A percentile compares a stretch with the other conserved stretches of the same genome.
Evolutionary conservation across 768 basidiomycete species (phyloP).

Genomic region (Ephemerocybe angulata): DNA sequence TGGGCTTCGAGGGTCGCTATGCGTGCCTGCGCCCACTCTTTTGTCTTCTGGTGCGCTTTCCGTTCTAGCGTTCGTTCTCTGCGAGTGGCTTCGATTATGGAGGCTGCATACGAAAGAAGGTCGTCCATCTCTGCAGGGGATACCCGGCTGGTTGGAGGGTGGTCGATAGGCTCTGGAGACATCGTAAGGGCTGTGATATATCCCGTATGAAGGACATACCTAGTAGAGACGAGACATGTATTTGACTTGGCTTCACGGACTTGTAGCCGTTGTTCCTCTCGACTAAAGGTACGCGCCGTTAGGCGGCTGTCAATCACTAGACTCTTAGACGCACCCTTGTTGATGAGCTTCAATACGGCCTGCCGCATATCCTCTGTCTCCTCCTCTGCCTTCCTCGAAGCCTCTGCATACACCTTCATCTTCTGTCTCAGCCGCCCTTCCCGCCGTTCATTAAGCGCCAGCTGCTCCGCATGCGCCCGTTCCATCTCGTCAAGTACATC

Average conservation of each 20-base stretch:
- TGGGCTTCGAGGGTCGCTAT: slow-evolving; percentile 48
- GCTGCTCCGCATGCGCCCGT: slow-evolving; percentile 36
- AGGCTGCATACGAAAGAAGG: slow-evolving; percentile 38
- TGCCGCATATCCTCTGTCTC: slow-evolving; percentile 55
- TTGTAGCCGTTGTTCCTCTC: slow-evolving; percentile 42
- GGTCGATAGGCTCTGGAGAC: background rate
- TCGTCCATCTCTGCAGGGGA: slow-evolving; percentile 18
- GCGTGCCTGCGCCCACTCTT: slow-evolving; percentile 36
- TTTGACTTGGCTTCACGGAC: slow-evolving; percentile 43
- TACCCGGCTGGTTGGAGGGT: background rate
- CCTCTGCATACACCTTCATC: slow-evolving; percentile 30
- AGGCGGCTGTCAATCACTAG: background rate
- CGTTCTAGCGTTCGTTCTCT: slow-evolving; percentile 44
- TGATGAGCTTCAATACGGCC: slow-evolving; percentile 48
- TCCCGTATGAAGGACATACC: slow-evolving; percentile 30
- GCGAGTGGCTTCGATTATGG: slow-evolving; percentile 41
- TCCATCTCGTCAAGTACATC: slow-evolving; percentile 47
- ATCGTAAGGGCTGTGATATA: no score
- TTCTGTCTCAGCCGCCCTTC: slow-evolving; percentile 35
- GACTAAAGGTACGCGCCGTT: slow-evolving; percentile 27
- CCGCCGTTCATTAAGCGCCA: slow-evolving; percentile 29
- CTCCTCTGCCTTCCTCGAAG: slow-evolving; percentile 33
- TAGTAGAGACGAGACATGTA: slow-evolving; percentile 37
- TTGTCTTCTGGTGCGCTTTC: slow-evolving; percentile 36
- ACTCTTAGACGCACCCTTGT: slow-evolving; percentile 48